Evolutionary conservation across 208 protist genomes (phyloP).

Genomic region (Trypanosoma congolense): DNA sequence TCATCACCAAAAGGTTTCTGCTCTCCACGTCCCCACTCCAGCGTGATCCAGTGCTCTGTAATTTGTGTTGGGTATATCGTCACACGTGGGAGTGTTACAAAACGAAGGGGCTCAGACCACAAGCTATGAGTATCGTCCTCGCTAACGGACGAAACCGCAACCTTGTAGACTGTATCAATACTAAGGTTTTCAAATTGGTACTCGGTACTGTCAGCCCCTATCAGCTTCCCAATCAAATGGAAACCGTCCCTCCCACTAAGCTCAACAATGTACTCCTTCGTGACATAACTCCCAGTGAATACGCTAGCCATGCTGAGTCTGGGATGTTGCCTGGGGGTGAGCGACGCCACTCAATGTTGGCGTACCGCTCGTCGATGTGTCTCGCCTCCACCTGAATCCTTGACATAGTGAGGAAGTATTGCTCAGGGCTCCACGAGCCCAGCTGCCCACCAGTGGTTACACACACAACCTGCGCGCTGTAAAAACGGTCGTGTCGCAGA

Average conservation of each 20-base stretch:
- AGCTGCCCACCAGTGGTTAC: constrained; percentile 74
- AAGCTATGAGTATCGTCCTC: constrained; percentile 39
- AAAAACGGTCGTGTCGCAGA: constrained; percentile 53
- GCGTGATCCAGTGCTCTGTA: constrained; percentile 60
- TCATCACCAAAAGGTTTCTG: constrained; percentile 28
- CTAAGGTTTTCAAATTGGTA: constrained; percentile 50
- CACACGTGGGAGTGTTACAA: constrained; percentile 62
- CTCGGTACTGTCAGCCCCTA: constrained; percentile 8
- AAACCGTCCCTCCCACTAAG: constrained; percentile 32
- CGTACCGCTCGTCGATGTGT: constrained; percentile 69
- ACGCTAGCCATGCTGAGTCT: constrained; percentile 18
- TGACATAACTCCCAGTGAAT: constrained; percentile 37
- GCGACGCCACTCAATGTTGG: constrained; percentile 61
- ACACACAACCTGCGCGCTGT: constrained; percentile 74
- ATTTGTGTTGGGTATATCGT: constrained; percentile 55
- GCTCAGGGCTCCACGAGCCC: constrained; percentile 69
- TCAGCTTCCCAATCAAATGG: constrained; percentile 24
- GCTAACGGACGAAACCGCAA: constrained; percentile 60
- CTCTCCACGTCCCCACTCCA: constrained; percentile 67
- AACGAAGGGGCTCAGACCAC: constrained; percentile 57
- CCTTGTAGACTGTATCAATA: constrained; percentile 57
- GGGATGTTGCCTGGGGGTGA: constrained; percentile 16
- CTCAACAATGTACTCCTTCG: constrained; percentile 56
- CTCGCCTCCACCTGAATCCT: constrained; percentile 41
- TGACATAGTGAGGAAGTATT: constrained; percentile 66